Conservation (phyloP, 495 filamentous ascomycete species). For the Penicillium paxilli region DNA sequence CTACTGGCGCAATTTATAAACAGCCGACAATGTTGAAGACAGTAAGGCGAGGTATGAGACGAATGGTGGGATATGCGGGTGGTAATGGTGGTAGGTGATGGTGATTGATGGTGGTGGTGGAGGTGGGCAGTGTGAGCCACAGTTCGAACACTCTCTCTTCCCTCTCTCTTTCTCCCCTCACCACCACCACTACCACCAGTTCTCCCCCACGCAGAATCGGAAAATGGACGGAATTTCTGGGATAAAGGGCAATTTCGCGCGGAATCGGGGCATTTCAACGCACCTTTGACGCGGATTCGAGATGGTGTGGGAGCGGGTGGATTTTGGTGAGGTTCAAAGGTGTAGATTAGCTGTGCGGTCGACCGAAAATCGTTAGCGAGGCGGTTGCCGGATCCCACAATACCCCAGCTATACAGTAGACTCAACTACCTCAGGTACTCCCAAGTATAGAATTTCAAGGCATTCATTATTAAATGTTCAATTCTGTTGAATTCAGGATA, state of each 20-base stretch:
- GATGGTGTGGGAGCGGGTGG: slow-evolving; percentile 38
- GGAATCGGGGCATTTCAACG: slow-evolving; percentile 22
- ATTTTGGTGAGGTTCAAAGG: slow-evolving; percentile 44
- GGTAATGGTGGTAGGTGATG: background rate
- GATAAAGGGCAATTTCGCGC: slow-evolving; percentile 20
- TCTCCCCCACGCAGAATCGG: slow-evolving; percentile 15
- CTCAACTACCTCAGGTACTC: slow-evolving; percentile 1
- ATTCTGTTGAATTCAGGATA: too few relatives aligned
- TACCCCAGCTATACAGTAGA: slow-evolving; percentile 19
- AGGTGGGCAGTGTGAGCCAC: slow-evolving; percentile 20
- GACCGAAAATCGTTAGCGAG: slow-evolving; percentile 53
- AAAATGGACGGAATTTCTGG: slow-evolving; percentile 28
- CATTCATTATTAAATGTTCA: too few relatives aligned
- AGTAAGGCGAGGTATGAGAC: too few relatives aligned
- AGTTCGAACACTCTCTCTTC: background rate
- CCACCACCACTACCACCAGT: background rate
- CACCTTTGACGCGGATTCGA: slow-evolving; percentile 39
- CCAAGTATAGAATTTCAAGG: too few relatives aligned
- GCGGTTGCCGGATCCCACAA: slow-evolving; percentile 38
- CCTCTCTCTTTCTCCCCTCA: too few relatives aligned
- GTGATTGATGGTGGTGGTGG: slow-evolving; percentile 1
- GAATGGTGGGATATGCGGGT: slow-evolving; percentile 4
- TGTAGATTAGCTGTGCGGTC: slow-evolving; percentile 46
- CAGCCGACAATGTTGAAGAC: too few relatives aligned
- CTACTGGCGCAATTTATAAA: too few relatives aligned